Evolutionary conservation across 768 basidiomycete genomes (phyloP), one percentile per base, ranked within the genome.

Genomic region (Solioccasus polychromus): DNA sequence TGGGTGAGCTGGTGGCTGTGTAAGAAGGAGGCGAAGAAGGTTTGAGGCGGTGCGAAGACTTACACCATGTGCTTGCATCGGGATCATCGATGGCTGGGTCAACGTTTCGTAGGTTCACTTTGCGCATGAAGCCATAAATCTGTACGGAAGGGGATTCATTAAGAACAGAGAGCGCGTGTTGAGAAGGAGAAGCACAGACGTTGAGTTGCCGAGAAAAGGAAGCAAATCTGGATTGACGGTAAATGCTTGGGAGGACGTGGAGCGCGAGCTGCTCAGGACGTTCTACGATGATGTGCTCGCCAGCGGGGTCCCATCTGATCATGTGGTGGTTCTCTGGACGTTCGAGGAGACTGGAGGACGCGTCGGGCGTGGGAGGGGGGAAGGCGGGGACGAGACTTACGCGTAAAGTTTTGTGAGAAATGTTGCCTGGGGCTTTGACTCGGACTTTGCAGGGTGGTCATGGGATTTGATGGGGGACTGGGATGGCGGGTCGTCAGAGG

Each of bases 51-150:
- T 39, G 49, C 39, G 48, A 22, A 48, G 22, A 80, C 92, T 65
- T 74, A 94, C 92, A 93, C 92, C 92, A 96, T 52, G 92, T 93
- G 67, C 89, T 92, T 12, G 92, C 92, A 71, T 96, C 92, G 51
- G 92, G 92, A 71, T 95, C 92, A 70, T 90, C 88, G 56, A 93
- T 93, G 51, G 88, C 90, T 52, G 89, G 88, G 74, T 94, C 92
- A 67, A 93, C 87, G 71, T 94, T 92, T 65, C 90, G 86, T 58
- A 94, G 77, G 74, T 93, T 94, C 64, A 95, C 89, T 69, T 95
- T 94, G 70, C 92, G 91, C 90, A 94, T 94, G 76, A 93, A 96
- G 54, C 92, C 93, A 74, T 96, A 96, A 70, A 96, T 96, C 92
- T 95, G 59, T 58, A 47, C 42, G 47, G 59, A 58, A 40, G 45